Base-by-base conservation (phyloP, 441 rosid genomes). In the Hura crepitans region DNA sequence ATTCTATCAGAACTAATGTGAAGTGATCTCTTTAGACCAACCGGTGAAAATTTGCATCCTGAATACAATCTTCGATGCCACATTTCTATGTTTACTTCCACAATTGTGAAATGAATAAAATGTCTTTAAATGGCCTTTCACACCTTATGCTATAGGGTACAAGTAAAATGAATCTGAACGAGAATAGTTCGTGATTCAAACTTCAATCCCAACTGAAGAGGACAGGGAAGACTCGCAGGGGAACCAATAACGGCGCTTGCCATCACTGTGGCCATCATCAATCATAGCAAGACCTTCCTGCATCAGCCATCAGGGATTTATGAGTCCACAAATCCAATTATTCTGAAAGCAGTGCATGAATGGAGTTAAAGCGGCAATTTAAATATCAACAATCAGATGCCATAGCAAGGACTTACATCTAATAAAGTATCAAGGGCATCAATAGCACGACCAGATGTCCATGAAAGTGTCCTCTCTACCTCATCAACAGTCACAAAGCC, bases 211-310 rank as follows among this genome's bases (percentile, higher is more conserved):
- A 0, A 72, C 77, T 22, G 82, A 72, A 6, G 89, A 81, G 57
- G 90, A 81, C 49, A 85, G 83, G 70, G 95, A 81, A 49, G 92
- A 84, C 71, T 86, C 97, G 74, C 97, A 91, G 15, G 98, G 93
- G 80, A 93, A 89, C 98, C 96, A 89, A 68, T 89, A 89, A 28
- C 85, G 80, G 60, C 91, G 89, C 74, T 81, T 91, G 7, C 95
- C 89, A 65, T 89, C 95, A 68, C 74, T 78, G 57, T 87, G 88
- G 69, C 98, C 98, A 37, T 88, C 92, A 76, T 93, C 96, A 17
- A 91, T 85, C 97, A 91, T 88, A 0, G 92, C 94, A 65, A 93
- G 93, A 58, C 96, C 95, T 75, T 88, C 96, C 97, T 91, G 89
- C 73, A 72, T 53, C 47, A 65, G 43, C 60, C 62, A 75, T 75